A percentile compares a stretch with the other conserved stretches of the same genome.
Conservation (phyloP, 2,329 filamentous ascomycete genomes). For the Apiospora arundinis region DNA sequence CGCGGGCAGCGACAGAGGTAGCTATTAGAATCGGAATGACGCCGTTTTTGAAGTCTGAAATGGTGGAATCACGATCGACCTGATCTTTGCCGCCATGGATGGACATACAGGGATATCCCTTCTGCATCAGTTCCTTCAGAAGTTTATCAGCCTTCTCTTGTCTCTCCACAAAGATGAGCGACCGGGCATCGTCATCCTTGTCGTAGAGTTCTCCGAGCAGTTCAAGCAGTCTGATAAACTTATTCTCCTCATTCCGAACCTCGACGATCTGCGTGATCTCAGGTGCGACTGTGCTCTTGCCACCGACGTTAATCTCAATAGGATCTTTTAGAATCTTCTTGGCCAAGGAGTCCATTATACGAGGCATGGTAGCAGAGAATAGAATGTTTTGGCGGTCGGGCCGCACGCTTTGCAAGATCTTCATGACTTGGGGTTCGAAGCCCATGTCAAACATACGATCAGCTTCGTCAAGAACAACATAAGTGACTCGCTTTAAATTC, state of each 20-base stretch:
- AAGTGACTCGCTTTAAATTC: conserved; percentile 86
- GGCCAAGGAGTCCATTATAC: conserved; percentile 86
- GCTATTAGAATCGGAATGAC: conserved; percentile 89
- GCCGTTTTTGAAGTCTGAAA: conserved; percentile 91
- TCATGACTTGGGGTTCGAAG: conserved; percentile 97
- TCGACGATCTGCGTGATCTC: conserved; percentile 95
- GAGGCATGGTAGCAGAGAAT: conserved; percentile 98
- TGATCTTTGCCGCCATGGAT: conserved; percentile 96
- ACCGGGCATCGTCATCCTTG: conserved; percentile 86
- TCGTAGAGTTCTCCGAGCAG: conserved; percentile 87
- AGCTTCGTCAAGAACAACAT: conserved; percentile 94
- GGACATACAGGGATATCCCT: conserved; percentile 89
- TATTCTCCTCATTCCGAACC: conserved; percentile 79
- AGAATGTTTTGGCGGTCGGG: conserved; percentile 93
- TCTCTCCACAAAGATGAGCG: conserved; percentile 89
- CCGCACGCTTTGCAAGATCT: conserved; percentile 89
- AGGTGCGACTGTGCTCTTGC: conserved; percentile 83
- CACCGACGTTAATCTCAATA: conserved; percentile 91
- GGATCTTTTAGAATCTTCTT: conserved; percentile 87
- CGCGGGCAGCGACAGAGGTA: conserved; percentile 93
- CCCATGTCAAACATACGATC: conserved; percentile 99
- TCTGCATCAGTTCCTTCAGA: conserved; percentile 78
- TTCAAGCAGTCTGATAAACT: conserved; percentile 84
- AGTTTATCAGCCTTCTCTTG: conserved; percentile 88
- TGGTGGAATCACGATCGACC: conserved; percentile 89